Evolutionary conservation across 2,329 filamentous ascomycete species (phyloP).

Genomic region (Ophiostoma himal-ulmi): DNA sequence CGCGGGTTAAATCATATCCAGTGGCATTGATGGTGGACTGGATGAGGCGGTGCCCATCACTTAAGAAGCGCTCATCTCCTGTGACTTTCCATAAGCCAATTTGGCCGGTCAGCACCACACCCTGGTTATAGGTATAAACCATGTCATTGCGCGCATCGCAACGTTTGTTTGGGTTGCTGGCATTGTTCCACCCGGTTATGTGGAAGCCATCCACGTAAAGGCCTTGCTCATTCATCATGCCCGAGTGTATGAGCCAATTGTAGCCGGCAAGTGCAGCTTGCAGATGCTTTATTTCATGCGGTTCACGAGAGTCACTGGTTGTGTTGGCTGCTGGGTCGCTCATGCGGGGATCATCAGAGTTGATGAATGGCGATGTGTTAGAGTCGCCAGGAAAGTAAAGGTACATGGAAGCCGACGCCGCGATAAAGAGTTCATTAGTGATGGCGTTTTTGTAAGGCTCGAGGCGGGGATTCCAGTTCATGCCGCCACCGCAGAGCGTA

Average conservation of each 20-base stretch:
- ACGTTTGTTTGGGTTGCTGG: constrained; percentile 57
- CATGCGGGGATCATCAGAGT: constrained; percentile 21
- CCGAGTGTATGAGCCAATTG: constrained; percentile 68
- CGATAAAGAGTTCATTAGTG: constrained; percentile 84
- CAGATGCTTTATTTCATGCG: constrained; percentile 59
- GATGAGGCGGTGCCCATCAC: constrained; percentile 74
- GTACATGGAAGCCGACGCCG: constrained; percentile 84
- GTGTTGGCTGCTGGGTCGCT: constrained; percentile 17
- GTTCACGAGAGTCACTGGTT: constrained; percentile 13
- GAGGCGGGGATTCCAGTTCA: constrained; percentile 69
- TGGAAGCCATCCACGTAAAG: constrained; percentile 87
- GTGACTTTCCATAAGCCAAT: constrained; percentile 76
- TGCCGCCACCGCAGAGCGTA: constrained; percentile 74
- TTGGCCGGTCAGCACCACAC: constrained; percentile 76
- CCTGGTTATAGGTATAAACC: constrained; percentile 96
- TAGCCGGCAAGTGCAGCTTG: constrained; percentile 72
- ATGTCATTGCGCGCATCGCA: constrained; percentile 81
- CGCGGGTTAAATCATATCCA: constrained; percentile 57
- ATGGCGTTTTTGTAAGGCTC: constrained; percentile 92
- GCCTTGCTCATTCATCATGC: constrained; percentile 72
- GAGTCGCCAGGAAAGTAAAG: constrained; percentile 76
- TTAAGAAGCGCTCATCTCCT: constrained; percentile 62
- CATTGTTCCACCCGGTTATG: constrained; percentile 59
- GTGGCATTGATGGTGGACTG: constrained; percentile 69
- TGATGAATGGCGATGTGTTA: constrained; percentile 62